Evolutionary conservation across 768 basidiomycete genomes (phyloP), one percentile per base, ranked within the genome.

Genomic region (Suillus clintonianus): DNA sequence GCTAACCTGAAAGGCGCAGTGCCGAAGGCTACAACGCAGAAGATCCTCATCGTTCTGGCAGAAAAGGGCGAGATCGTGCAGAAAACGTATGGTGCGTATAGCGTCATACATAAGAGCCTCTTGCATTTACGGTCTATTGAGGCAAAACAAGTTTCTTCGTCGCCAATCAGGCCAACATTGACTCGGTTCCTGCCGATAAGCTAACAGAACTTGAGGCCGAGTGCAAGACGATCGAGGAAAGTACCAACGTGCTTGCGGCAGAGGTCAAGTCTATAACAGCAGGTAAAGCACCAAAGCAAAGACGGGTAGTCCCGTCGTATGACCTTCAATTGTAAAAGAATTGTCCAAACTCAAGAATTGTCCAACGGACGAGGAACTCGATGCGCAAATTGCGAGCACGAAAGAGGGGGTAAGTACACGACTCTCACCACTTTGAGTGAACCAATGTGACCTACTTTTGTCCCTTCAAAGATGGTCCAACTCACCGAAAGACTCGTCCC

Each of bases 1-100:
- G 92, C 94, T 11, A 97, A 97, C 76, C 79, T 97, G 36, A 96
- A 96, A 76, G 92, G 92, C 58, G 89, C 89, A 11, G 89, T 97
- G 5, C 88, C 92, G 8, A 97, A 97, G 73, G 78, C 92, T 2
- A 82, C 88, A 3, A 88, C 89, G 0, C 93, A 94, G 72, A 97
- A 97, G 78, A 90, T 96, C 53, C 82, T 97, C 15, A 78, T 85
- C 3, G 78, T 87, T 1, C 83, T 97, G 19, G 89, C 95, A n/a
- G 95, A 96, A 67, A 94, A 89, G 72, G 92, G 92, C 22, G 85
- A 86, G 61, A 80, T 96, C 19, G 86, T 89, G 0, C 88, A 94
- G 71, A 97, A 97, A 78, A 80, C 82, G 32, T 97, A 96, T 64
- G 94, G 95, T 86, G 78, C 56, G 81, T 59, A 32, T 48, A 19